These are phyloP conservation scores for Dendrocalamus latiflorus DNA, from an alignment of 202 grass and related monocot genomes.

Conservation along the genomic window DNA sequence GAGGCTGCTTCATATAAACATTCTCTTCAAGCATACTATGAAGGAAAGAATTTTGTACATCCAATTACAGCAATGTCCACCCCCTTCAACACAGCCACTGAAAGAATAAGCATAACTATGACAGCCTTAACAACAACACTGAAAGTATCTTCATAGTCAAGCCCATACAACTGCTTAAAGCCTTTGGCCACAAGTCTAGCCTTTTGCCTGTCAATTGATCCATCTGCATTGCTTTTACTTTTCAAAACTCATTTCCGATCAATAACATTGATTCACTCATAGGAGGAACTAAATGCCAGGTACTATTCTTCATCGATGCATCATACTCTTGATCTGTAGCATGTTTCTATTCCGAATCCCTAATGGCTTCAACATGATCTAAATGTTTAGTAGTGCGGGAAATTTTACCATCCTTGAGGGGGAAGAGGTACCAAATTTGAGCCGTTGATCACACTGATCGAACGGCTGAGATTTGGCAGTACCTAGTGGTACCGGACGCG, in stretches of 20 bases:
- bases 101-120: accelerated
- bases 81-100: background rate
- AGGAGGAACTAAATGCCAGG: background rate
- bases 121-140: background rate
- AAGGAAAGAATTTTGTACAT: background rate
- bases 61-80: background rate
- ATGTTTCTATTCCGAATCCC: background rate
- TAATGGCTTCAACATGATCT: background rate
- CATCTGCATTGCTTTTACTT: background rate
- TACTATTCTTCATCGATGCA: background rate
- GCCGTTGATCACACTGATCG: no score
- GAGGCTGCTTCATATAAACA: background rate
- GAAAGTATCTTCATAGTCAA: background rate
- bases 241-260: background rate
- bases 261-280: background rate
- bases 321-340: background rate
- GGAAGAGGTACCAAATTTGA: no score
- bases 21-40: background rate
- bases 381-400: no score
- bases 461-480: no score
- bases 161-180: background rate
- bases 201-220: background rate
- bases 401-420: no score
- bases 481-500: no score
- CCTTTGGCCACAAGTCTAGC: background rate